Evolutionary conservation across 2,329 filamentous ascomycete genomes (phyloP).

Genomic region (Venturia carpophila): DNA sequence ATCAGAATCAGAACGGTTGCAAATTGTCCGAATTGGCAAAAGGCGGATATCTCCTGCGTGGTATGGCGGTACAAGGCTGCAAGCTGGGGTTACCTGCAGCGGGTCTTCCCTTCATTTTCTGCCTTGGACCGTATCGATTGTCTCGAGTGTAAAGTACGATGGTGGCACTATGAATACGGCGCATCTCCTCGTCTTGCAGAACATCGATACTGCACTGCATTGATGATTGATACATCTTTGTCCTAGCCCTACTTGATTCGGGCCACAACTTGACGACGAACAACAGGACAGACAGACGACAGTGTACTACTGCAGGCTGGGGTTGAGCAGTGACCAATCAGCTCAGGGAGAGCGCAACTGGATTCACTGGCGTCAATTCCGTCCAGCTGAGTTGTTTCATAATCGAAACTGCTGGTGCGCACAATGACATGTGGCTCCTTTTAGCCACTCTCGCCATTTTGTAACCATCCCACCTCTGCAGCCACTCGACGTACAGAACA

Average conservation of each 20-base stretch:
- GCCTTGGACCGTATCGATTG: not conserved
- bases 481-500: not conserved
- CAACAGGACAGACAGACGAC: not conserved
- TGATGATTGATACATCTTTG: not conserved
- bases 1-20: not conserved
- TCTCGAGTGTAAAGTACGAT: not conserved
- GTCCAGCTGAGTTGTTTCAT: not conserved
- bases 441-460: not conserved
- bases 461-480: not conserved
- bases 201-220: no score
- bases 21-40: not conserved
- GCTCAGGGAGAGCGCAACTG: not conserved
- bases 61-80: slow-evolving; percentile 3
- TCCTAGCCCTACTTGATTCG: not conserved
- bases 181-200: no score
- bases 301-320: not conserved
- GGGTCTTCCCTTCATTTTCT: not conserved
- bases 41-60: not conserved
- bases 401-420: not conserved
- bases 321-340: not conserved
- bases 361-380: not conserved
- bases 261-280: no score
- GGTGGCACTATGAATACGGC: not conserved
- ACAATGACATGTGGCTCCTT: not conserved
- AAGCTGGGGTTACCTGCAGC: not conserved